Evolutionary conservation across 2,329 filamentous ascomycete genomes (phyloP), one percentile per base, ranked within the genome.

Genomic region (Fusarium camptoceras): DNA sequence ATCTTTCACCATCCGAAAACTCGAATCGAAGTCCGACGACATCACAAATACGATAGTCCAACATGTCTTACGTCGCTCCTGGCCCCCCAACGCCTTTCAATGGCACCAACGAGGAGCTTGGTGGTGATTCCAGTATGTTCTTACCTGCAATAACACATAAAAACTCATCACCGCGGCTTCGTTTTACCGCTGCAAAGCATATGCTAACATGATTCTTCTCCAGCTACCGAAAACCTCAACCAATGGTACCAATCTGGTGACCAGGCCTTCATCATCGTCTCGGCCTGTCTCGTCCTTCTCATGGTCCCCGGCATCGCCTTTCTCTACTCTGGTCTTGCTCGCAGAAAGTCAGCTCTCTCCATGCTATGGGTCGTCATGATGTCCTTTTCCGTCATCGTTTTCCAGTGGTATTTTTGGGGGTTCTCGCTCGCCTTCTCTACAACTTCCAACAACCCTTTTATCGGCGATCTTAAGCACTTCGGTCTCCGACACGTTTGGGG

Each of bases 371-470:
- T 95, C 16, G 94, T 92, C 83, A 97, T 99, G 93, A 95, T 92
- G 80, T 96, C 94, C 48, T 92, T 92, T 78, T 94, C 93, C 49
- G 90, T 98, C 78, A 87, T 98, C 79, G 92, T 93, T 59, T 98
- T 99, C 85, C 96, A 99, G 84, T 99, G 96, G 96, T 98, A 98
- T 78, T 98, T 99, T 81, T 98, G 96, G 95, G 96, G 96, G 39
- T 99, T 97, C 82, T 97, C 95, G 16, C 86, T 99, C 66, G 94
- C 95, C 55, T 98, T 98, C 82, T 96, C 92, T 77, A 86, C 88
- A 44, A 89, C 89, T 16, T 92, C 91, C 7, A 94, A 88, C 73
- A 98, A 93, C 82, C 92, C 93, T 55, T 98, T 92, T 83, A 98
- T 99, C 77, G 96, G 96, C 58, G 89, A 98, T 79, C 83, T 99